Evolutionary conservation across 228 moss, liverwort and hornwort genomes (phyloP), one percentile per base, ranked within the genome.

Genomic region (Sphagnum fallax): DNA sequence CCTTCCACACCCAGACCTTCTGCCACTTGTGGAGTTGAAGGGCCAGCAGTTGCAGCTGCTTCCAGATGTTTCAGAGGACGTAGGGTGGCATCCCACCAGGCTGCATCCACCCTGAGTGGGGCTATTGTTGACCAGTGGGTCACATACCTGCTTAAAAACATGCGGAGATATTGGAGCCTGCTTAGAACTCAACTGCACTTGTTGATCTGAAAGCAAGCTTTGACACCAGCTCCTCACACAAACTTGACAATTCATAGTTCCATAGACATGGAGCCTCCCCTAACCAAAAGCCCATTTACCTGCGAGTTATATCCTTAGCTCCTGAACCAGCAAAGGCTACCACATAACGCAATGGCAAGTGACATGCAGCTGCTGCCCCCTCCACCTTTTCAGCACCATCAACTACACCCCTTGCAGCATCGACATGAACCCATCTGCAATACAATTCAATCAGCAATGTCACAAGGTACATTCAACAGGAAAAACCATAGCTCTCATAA

Each of bases 251-350:
- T 49, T 13, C 6, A 14, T 1, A 10, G 49, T 32, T 10, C 64
- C n/a, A 16, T 14, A 16, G 2, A 32, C 2, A 32, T 32, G 32
- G 32, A 32, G 32, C 32, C 32, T 32, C 32, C 32, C 32, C 32
- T 32, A 32, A 32, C 32, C 1, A 55, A 55, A 0, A 55, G 55
- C 12, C 12, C 49, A 50, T 66, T 57, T 51, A 94, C 94, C 94
- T 95, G 69, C 93, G 91, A 50, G 98, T 98, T 52, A 98, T 87
- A 74, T 98, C 98, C 80, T 98, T 98, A 6, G 98, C 94, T 77
- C 98, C 98, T 73, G 72, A 72, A 49, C 98, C 98, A 47, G 90
- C 92, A 70, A 94, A 98, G 72, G 89, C 94, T 74, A 89, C 82
- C 8, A 89, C 94, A 72, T 98, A 98, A 73, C 94, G 92, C 84